These are phyloP conservation scores for Berkeleyomyces basicola DNA, from an alignment of 2,329 filamentous ascomycete species.

Conservation along the genomic window DNA sequence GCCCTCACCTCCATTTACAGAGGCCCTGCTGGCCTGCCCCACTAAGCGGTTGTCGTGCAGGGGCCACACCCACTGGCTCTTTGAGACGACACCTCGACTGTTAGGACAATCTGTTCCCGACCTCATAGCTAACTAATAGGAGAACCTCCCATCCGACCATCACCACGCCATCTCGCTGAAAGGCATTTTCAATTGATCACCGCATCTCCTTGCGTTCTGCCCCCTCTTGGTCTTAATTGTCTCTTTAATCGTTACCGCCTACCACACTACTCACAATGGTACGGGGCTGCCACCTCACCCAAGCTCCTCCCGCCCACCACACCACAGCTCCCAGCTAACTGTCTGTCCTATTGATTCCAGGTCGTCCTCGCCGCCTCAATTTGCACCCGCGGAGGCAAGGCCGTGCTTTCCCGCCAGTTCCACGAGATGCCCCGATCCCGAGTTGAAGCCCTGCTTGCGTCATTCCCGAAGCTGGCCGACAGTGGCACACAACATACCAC, in stretches of 20 bases:
- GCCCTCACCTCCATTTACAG: background rate
- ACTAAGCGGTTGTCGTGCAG: slow-evolving; percentile 7
- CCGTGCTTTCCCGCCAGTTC: slow-evolving; percentile 94
- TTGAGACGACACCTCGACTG: slow-evolving; percentile 13
- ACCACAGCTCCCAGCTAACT: background rate
- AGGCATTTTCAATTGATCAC: background rate
- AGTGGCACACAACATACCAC: slow-evolving; percentile 94
- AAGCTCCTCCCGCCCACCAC: background rate
- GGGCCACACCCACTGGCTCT: slow-evolving; percentile 4
- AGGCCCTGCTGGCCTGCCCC: slow-evolving; percentile 2
- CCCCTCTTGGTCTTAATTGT: background rate
- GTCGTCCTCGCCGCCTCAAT: slow-evolving; percentile 98
- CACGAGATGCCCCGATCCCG: slow-evolving; percentile 93
- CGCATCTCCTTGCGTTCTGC: background rate
- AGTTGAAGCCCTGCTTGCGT: slow-evolving; percentile 89
- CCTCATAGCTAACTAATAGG: slow-evolving; percentile 5
- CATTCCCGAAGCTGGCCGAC: slow-evolving; percentile 94
- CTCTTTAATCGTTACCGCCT: background rate
- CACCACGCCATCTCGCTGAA: background rate
- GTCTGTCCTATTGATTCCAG: slow-evolving; percentile 28
- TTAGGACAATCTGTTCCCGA: slow-evolving; percentile 10
- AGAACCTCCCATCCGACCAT: background rate
- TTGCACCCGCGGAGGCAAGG: slow-evolving; percentile 95
- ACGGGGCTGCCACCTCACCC: background rate
- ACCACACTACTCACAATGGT: slow-evolving; percentile 4